Evolutionary conservation across 208 protist species (phyloP).

Genomic region (Crithidia bombi): DNA sequence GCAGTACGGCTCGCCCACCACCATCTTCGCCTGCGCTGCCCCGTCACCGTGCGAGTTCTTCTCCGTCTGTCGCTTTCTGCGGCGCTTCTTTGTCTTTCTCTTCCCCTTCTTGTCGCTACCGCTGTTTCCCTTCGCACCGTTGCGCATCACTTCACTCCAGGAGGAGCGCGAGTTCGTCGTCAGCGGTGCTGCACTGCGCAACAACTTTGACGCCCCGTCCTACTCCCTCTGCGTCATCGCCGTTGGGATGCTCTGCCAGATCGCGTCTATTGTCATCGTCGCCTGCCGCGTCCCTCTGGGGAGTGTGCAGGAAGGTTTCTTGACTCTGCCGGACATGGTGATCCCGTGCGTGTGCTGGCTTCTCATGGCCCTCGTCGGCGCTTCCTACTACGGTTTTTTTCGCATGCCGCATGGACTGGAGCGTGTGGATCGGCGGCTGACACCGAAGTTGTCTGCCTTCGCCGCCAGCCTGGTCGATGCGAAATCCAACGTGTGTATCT

Average conservation of each 20-base stretch:
- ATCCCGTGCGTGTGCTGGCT: conserved; percentile 79
- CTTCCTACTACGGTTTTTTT: conserved; percentile 63
- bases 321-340: conserved; percentile 67
- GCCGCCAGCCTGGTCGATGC: conserved; percentile 75
- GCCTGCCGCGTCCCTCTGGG: conserved; percentile 49
- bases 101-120: conserved; percentile 81
- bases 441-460: conserved; percentile 65
- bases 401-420: conserved; percentile 73
- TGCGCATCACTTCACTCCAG: conserved; percentile 58
- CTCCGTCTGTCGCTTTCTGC: conserved; percentile 37
- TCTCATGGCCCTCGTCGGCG: conserved; percentile 43
- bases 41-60: conserved; percentile 64
- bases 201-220: conserved; percentile 64
- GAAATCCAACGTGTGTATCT: conserved; percentile 68
- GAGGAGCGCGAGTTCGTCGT: conserved; percentile 86
- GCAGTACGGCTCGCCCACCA: conserved; percentile 34
- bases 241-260: conserved; percentile 50
- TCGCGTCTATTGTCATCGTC: conserved; percentile 62
- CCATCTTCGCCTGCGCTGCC: conserved; percentile 59
- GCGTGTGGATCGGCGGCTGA: conserved; percentile 69
- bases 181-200: conserved; percentile 71
- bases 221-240: conserved; percentile 49
- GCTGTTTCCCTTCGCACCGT: conserved; percentile 50
- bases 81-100: conserved; percentile 59
- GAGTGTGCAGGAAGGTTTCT: conserved; percentile 37